Evolutionary conservation across 768 basidiomycete genomes (phyloP).

Genomic region (Suillus cothurnatus): DNA sequence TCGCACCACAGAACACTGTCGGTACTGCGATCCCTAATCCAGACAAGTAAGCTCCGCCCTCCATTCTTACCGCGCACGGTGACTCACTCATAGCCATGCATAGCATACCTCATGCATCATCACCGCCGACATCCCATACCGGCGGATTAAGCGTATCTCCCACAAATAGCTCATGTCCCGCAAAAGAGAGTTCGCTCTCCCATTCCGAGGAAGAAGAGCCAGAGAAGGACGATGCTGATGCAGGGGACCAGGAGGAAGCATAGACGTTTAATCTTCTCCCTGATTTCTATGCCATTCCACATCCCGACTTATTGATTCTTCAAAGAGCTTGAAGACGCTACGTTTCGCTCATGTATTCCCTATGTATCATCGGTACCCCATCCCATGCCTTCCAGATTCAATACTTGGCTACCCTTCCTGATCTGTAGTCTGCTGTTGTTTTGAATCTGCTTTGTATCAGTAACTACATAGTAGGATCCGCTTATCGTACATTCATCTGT

Average conservation of each 20-base stretch:
- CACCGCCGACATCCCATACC: conserved; percentile 57
- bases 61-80: conserved; percentile 3
- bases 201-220: conserved; percentile 26
- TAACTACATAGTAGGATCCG: conserved; percentile 21
- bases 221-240: conserved; percentile 20
- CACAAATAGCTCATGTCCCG: conserved; percentile 66
- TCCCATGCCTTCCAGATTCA: conserved; percentile 6
- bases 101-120: conserved; percentile 91
- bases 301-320: neutral
- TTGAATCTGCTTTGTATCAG: conserved; percentile 32
- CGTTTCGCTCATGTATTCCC: conserved; percentile 8
- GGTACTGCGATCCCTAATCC: conserved; percentile 99
- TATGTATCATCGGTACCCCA: conserved; percentile 9
- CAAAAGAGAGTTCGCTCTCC: conserved; percentile 58
- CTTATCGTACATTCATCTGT: conserved; percentile 17
- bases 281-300: neutral
- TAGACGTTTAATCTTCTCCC: conserved; percentile 13
- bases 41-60: conserved; percentile 69
- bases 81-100: conserved; percentile 11
- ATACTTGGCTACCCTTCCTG: neutral
- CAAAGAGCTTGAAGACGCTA: conserved; percentile 6
- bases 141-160: conserved; percentile 69
- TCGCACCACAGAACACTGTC: conserved; percentile 82
- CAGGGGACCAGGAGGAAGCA: conserved; percentile 16
- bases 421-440: conserved; percentile 22